Evolutionary conservation across 306 rosid genomes (phyloP).

Genomic region (Dicorynia guianensis): DNA sequence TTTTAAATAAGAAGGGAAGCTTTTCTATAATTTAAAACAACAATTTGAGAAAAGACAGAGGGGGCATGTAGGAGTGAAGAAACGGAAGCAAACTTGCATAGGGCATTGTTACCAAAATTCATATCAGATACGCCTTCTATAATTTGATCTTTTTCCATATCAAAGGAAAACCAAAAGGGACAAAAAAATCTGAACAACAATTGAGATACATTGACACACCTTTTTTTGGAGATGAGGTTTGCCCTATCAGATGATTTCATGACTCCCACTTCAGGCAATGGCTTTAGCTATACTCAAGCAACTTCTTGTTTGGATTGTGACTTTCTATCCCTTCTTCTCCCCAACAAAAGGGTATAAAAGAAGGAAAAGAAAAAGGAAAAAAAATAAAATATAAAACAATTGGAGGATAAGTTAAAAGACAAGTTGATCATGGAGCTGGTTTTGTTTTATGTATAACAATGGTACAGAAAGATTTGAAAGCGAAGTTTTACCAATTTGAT

Average conservation of each 20-base stretch:
- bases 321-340: background rate
- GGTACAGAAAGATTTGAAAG: constrained; percentile 33
- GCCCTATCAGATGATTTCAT: background rate
- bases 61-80: no score
- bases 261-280: background rate
- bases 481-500: constrained; percentile 29
- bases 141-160: background rate
- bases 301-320: background rate
- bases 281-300: background rate
- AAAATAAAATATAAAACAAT: background rate
- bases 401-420: constrained; percentile 25
- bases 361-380: background rate
- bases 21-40: no score
- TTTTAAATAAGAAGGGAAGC: no score
- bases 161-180: background rate
- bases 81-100: no score
- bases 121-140: background rate
- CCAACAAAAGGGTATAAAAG: background rate
- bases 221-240: background rate
- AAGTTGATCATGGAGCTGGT: constrained; percentile 23
- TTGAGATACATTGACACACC: background rate
- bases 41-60: no score
- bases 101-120: no score
- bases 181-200: background rate
- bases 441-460: constrained; percentile 26